Percentiles rank a stretch among this genome's conserved stretches.
These are phyloP conservation scores for Hondaea fermentalgiana DNA, from an alignment of 108 stramenopile species.

Conservation along the genomic window DNA sequence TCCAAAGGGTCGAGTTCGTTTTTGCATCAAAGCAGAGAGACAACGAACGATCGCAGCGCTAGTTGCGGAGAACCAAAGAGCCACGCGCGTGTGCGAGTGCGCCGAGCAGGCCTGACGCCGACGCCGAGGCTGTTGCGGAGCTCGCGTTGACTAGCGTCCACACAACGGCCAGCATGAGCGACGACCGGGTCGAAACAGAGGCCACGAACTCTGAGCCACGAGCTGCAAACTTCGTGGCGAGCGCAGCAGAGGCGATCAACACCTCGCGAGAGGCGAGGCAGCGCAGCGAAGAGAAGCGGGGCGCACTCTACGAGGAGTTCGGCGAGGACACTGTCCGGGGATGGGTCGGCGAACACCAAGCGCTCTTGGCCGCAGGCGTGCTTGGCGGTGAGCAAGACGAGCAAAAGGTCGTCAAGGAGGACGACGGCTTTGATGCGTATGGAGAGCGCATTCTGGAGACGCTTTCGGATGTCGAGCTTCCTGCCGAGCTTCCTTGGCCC, in stretches of 20 bases:
- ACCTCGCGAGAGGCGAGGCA: neutral
- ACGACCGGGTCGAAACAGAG: neutral
- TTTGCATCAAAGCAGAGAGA: too few relatives aligned
- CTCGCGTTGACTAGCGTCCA: too few relatives aligned
- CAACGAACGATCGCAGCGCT: too few relatives aligned
- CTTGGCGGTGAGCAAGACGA: neutral
- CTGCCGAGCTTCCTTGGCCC: neutral
- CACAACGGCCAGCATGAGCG: neutral
- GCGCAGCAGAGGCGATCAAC: neutral
- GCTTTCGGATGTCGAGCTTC: neutral
- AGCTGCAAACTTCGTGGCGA: neutral
- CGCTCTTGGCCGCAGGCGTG: neutral
- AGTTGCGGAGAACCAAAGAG: too few relatives aligned
- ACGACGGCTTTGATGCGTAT: neutral
- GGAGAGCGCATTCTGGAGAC: neutral
- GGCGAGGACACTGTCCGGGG: neutral
- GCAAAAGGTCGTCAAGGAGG: neutral
- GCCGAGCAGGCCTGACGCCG: too few relatives aligned
- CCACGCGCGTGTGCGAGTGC: too few relatives aligned
- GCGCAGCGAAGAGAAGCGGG: neutral
- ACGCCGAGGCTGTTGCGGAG: too few relatives aligned
- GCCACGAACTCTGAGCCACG: neutral
- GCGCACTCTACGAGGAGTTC: neutral
- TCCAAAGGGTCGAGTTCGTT: too few relatives aligned
- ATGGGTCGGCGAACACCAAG: neutral